Evolutionary conservation across 129 eudicot species (phyloP).

Genomic region (Helichrysum umbraculigerum): DNA sequence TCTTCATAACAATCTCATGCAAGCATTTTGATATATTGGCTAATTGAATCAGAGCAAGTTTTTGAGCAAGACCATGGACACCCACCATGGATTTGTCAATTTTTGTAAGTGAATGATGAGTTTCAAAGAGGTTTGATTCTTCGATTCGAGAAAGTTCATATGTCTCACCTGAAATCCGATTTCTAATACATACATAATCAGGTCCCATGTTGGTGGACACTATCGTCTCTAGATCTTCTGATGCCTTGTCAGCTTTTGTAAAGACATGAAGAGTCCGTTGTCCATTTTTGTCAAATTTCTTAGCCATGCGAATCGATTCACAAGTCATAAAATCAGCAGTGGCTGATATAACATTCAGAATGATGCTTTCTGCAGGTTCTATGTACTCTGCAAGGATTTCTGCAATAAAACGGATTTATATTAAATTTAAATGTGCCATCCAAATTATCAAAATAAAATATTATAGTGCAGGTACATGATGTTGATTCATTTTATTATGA

Average conservation of each 20-base stretch:
- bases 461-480: too few relatives aligned
- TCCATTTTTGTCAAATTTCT: slow-evolving; percentile 7
- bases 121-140: slow-evolving; percentile 15
- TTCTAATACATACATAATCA: slow-evolving; percentile 8
- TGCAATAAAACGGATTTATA: not conserved
- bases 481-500: too few relatives aligned
- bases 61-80: slow-evolving; percentile 12
- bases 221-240: not conserved
- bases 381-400: not conserved
- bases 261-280: slow-evolving; percentile 12
- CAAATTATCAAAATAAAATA: not conserved
- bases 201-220: not conserved
- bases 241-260: slow-evolving; percentile 1
- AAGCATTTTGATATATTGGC: not conserved
- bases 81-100: slow-evolving; percentile 20
- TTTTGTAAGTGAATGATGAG: not conserved
- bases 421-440: too few relatives aligned
- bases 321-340: slow-evolving; percentile 1
- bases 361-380: not conserved
- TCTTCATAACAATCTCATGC: not conserved
- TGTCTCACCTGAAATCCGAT: not conserved
- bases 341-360: slow-evolving; percentile 3
- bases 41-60: slow-evolving; percentile 9
- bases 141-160: slow-evolving; percentile 5
- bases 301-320: not conserved